Evolutionary conservation across 495 filamentous ascomycete species (phyloP), one percentile per base, ranked within the genome.

Genomic region (Penicillium lagena): DNA sequence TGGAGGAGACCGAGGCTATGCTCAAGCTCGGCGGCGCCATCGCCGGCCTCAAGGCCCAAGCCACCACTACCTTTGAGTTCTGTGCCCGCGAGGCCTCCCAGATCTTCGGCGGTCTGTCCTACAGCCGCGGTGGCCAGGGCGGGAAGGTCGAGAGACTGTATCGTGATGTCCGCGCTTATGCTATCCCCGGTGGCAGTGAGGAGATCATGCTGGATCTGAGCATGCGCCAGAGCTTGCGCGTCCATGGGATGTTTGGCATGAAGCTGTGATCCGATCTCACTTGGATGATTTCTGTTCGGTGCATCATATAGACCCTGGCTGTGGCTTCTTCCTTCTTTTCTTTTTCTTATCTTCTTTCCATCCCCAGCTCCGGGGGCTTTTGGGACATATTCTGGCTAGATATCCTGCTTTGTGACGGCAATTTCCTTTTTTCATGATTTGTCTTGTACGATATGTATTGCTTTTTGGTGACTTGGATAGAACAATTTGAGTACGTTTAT

Each of bases 121-220:
- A 98, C 70, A 87, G 81, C 46, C 79, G 90, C 41, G 93, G 93
- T 44, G 93, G 93, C 17, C 91, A 96, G 70, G 93, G 93, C 47
- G 91, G 81, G 31, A 98, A 98, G 82, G 80, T 98, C 40, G 93
- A 98, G 79, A 70, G 93, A 30, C 69, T 98, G 52, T 98, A 98
- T 63, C 76, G 93, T 46, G 93, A 98, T 69, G 93, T 98, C n/a
- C 76, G 93, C 46, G 93, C 93, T 17, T 98, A 98, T 64, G 91
- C 93, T 39, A 98, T 98, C 52, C 93, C 93, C 5, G 93, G 93
- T 63, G 93, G 93, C 30, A 87, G 81, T 60, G 93, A 98, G 71
- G 93, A 98, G 78, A 98, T 98, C 47, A 98, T 98, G 93, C 70
- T 96, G 51, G 93, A 98, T 72, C 67, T 98, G 55, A 95, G 88